phyloP scores from a whole-genome alignment of 2,329 filamentous ascomycete genomes.

The Beauveria caledonica region DNA sequence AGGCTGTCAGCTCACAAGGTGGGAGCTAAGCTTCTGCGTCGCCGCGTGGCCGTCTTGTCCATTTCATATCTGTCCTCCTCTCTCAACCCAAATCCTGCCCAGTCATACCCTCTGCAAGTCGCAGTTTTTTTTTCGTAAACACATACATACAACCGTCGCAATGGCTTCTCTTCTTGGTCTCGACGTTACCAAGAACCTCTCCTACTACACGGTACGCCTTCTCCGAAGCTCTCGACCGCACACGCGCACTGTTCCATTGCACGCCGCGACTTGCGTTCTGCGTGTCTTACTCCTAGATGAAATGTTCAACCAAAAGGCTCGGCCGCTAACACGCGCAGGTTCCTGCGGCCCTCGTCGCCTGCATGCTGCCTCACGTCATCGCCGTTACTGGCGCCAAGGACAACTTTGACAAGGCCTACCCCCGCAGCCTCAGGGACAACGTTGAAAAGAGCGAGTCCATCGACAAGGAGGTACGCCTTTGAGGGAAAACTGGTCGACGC shows the following conservation, averaged over 20 bases:
- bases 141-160: background rate
- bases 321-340: conserved; percentile 23
- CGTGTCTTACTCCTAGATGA: background rate
- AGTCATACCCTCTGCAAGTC: background rate
- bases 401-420: conserved; percentile 31
- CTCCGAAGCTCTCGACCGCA: background rate
- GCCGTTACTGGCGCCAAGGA: conserved; percentile 22
- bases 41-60: too few species aligned
- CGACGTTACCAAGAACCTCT: conserved; percentile 26
- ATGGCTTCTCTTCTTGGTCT: conserved; percentile 26
- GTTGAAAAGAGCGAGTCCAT: conserved; percentile 25
- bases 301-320: background rate
- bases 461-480: conserved; percentile 20
- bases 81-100: background rate
- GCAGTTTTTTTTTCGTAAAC: background rate
- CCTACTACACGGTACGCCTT: conserved; percentile 12
- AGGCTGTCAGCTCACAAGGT: too few species aligned
- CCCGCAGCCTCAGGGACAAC: conserved; percentile 25
- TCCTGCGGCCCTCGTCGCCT: conserved; percentile 30
- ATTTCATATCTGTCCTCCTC: background rate
- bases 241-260: background rate
- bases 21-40: too few species aligned
- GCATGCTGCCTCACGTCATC: conserved; percentile 29
- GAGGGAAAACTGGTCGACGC: too few species aligned
- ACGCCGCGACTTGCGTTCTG: background rate